Evolutionary conservation across 2,329 filamentous ascomycete genomes (phyloP).

Genomic region (Colletotrichum phormii): DNA sequence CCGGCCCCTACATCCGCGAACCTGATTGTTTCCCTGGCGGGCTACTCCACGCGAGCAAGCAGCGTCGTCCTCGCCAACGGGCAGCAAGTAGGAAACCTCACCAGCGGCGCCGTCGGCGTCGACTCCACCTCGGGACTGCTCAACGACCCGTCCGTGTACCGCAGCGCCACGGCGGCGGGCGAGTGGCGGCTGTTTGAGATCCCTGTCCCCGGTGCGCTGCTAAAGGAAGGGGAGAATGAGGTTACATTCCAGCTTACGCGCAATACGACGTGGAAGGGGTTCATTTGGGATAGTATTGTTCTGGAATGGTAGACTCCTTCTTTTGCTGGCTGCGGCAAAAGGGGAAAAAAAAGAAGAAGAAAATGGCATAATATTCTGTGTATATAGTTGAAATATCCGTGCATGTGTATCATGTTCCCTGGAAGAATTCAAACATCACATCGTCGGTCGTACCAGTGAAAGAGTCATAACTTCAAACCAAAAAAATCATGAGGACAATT

Average conservation of each 20-base stretch:
- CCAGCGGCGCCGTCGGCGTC: slow-evolving; percentile 40
- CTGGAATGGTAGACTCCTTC: slow-evolving; percentile 41
- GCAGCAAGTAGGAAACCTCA: slow-evolving; percentile 53
- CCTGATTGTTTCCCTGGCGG: slow-evolving; percentile 56
- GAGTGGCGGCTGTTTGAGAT: slow-evolving; percentile 61
- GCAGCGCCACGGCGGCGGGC: slow-evolving; percentile 57
- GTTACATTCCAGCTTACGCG: slow-evolving; percentile 42
- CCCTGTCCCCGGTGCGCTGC: slow-evolving; percentile 38
- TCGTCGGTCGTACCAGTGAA: too few relatives aligned
- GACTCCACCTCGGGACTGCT: slow-evolving; percentile 41
- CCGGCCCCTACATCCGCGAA: slow-evolving; percentile 44
- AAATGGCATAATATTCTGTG: background rate
- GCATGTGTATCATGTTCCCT: background rate
- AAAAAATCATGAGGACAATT: background rate
- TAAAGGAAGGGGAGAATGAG: slow-evolving; percentile 41
- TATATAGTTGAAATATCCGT: background rate
- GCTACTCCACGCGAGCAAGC: slow-evolving; percentile 55
- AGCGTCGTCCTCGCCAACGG: slow-evolving; percentile 55
- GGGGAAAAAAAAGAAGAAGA: background rate
- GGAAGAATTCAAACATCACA: background rate
- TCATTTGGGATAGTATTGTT: slow-evolving; percentile 44
- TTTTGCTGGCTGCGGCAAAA: background rate
- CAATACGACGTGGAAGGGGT: slow-evolving; percentile 43
- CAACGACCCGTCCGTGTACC: slow-evolving; percentile 59
- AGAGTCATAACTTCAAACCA: background rate